phyloP scores from a whole-genome alignment of 805 yeast species.

The Kregervanrija fluxuum region DNA sequence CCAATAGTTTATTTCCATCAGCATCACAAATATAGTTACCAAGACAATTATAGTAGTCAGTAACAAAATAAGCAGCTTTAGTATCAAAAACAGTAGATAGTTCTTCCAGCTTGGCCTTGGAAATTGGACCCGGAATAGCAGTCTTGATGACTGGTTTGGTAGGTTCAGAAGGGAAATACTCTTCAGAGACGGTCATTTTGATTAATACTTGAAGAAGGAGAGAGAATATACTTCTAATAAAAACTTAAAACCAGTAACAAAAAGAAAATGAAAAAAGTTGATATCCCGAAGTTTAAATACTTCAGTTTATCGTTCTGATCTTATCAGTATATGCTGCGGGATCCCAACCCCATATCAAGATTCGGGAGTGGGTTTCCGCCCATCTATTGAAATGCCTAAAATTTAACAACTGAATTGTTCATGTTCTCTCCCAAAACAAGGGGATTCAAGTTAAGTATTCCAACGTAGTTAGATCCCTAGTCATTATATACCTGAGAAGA shows the following conservation, averaged over 20 bases:
- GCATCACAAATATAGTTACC: conserved; percentile 65
- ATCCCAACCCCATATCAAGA: too few relatives aligned
- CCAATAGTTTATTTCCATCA: conserved; percentile 55
- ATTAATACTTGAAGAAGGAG: not conserved
- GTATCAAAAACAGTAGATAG: conserved; percentile 48
- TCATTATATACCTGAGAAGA: too few relatives aligned
- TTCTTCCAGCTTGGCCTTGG: conserved; percentile 30
- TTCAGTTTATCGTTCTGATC: too few relatives aligned
- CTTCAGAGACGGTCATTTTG: conserved; percentile 19
- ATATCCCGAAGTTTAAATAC: too few relatives aligned
- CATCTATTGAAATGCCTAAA: too few relatives aligned
- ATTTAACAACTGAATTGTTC: too few relatives aligned
- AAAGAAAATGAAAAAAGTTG: too few relatives aligned
- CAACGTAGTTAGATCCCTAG: too few relatives aligned
- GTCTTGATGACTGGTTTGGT: conserved; percentile 36
- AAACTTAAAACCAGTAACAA: not conserved
- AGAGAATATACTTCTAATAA: not conserved
- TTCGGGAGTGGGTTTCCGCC: too few relatives aligned
- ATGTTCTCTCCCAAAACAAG: too few relatives aligned
- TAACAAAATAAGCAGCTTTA: conserved; percentile 55
- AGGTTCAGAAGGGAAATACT: conserved; percentile 43
- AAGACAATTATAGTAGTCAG: conserved; percentile 53
- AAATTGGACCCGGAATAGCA: conserved; percentile 42
- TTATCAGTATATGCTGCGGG: too few relatives aligned
- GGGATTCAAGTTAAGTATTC: too few relatives aligned